A percentile compares a stretch with the other conserved stretches of the same genome.
Evolutionary conservation across 768 basidiomycete genomes (phyloP).

Genomic region (Leccinum boreale): DNA sequence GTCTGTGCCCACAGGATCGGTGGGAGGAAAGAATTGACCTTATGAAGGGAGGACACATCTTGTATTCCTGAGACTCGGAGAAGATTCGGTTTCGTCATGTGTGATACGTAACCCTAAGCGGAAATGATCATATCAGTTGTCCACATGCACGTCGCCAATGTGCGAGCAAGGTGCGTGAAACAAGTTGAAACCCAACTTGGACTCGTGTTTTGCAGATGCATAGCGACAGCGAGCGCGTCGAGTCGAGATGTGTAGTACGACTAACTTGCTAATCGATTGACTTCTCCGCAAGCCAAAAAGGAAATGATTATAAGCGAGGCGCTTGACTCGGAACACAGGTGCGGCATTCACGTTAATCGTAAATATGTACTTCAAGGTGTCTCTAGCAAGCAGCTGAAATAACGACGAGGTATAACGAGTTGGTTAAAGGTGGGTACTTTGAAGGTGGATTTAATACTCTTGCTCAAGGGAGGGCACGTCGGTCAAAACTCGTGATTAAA

Average conservation of each 20-base stretch:
- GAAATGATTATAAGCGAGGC: background rate
- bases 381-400: background rate
- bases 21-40: background rate
- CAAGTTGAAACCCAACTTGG: background rate
- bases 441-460: background rate
- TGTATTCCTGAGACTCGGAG: background rate
- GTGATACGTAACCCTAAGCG: background rate
- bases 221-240: background rate
- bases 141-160: background rate
- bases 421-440: conserved; percentile 11
- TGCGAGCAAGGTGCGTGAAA: background rate
- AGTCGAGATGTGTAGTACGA: no score
- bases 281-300: no score
- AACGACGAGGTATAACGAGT: background rate
- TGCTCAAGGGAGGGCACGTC: background rate
- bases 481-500: conserved; percentile 65
- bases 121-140: background rate
- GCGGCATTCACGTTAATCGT: no score
- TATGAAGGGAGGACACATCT: background rate
- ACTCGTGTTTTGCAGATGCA: background rate
- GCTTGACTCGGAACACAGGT: no score
- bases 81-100: background rate
- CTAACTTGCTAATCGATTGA: no score
- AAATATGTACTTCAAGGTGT: background rate
- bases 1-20: background rate